These are phyloP conservation scores for Xylaria hypoxylon DNA, from an alignment of 2,329 filamentous ascomycete genomes.

Conservation along the genomic window DNA sequence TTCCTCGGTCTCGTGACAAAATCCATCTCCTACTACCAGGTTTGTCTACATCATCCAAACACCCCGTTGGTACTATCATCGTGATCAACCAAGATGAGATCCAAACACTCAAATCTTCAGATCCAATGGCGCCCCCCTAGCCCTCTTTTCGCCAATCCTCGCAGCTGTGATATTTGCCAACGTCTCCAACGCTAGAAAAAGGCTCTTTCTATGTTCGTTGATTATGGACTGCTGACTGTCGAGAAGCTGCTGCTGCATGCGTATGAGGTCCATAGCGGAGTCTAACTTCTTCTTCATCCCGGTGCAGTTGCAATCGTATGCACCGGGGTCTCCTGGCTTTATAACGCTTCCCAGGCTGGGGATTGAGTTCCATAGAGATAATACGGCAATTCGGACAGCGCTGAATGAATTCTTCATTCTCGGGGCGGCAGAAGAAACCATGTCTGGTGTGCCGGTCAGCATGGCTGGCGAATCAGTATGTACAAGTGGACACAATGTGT, in stretches of 20 bases:
- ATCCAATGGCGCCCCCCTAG: background rate
- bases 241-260: constrained; percentile 35
- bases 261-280: constrained; percentile 22
- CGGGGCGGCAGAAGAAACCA: constrained; percentile 12
- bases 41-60: constrained; percentile 9
- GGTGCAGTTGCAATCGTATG: constrained; percentile 19
- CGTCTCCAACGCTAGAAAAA: constrained; percentile 22
- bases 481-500: constrained; percentile 35
- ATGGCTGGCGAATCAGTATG: constrained; percentile 29
- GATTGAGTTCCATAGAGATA: constrained; percentile 32
- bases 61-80: background rate
- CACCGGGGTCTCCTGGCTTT: constrained; percentile 1
- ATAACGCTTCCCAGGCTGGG: background rate
- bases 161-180: constrained; percentile 18
- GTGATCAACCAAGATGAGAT: background rate
- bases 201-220: constrained; percentile 22
- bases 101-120: constrained; percentile 24
- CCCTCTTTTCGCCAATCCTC: background rate
- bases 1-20: background rate
- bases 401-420: constrained; percentile 35
- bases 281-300: constrained; percentile 22
- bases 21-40: background rate
- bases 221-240: constrained; percentile 32
- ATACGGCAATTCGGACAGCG: constrained; percentile 5
- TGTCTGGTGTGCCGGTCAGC: constrained; percentile 20